These are phyloP conservation scores for Spathaspora passalidarum DNA, from an alignment of 805 yeast species.

Conservation along the genomic window DNA sequence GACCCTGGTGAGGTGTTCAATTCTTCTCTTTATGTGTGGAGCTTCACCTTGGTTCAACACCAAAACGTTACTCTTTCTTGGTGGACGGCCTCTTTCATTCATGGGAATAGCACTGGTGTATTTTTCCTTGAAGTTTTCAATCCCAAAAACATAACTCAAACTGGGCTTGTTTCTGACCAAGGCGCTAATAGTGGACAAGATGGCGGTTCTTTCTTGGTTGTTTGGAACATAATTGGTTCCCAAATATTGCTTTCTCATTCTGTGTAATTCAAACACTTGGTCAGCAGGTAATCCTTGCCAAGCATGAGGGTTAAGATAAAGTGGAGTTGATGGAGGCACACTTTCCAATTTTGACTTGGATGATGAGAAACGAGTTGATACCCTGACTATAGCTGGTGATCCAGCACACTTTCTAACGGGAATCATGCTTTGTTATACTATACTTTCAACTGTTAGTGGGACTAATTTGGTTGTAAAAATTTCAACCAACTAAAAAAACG, in stretches of 20 bases:
- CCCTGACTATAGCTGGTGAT: neutral
- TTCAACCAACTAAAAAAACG: neutral
- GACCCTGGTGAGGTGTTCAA: slow-evolving; percentile 71
- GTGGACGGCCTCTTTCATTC: slow-evolving; percentile 34
- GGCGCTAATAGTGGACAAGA: slow-evolving; percentile 35
- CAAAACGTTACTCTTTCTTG: slow-evolving; percentile 31
- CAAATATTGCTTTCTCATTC: slow-evolving; percentile 49
- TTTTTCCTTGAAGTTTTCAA: slow-evolving; percentile 41
- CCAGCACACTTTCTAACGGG: neutral
- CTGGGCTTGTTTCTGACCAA: slow-evolving; percentile 28
- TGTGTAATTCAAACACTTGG: slow-evolving; percentile 57
- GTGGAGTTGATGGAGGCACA: slow-evolving; percentile 12
- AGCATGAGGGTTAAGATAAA: slow-evolving; percentile 59
- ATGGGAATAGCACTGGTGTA: slow-evolving; percentile 40
- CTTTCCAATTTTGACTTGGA: neutral
- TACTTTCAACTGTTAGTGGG: too few relatives aligned
- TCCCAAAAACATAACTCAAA: slow-evolving; percentile 38
- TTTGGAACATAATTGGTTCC: slow-evolving; percentile 41
- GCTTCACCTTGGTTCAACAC: slow-evolving; percentile 35
- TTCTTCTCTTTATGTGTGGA: slow-evolving; percentile 58
- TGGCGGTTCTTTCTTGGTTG: slow-evolving; percentile 62
- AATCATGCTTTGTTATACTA: neutral
- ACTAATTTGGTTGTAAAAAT: neutral
- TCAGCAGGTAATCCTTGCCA: slow-evolving; percentile 72
- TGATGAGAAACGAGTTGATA: neutral